phyloP scores from a whole-genome alignment of 2,329 filamentous ascomycete species.

The Cladophialophora exuberans region DNA sequence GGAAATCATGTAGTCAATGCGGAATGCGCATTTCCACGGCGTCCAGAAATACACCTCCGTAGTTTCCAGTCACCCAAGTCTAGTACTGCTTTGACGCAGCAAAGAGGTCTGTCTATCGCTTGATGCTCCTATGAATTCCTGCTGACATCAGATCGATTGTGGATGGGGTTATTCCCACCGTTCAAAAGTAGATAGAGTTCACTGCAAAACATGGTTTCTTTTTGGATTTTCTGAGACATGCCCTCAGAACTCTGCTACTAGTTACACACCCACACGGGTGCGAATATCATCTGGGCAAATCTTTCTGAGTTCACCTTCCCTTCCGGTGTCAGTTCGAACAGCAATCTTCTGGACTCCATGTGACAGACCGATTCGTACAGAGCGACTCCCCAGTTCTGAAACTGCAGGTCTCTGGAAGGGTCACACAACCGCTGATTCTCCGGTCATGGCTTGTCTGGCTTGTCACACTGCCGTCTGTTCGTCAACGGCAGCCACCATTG shows the following conservation, averaged over 20 bases:
- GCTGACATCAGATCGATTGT: background rate
- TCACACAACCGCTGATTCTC: background rate
- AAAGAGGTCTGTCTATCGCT: no score
- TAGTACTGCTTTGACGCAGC: background rate
- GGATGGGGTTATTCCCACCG: background rate
- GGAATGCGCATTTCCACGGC: no score
- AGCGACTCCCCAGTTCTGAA: background rate
- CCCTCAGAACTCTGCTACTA: background rate
- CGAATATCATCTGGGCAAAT: no score
- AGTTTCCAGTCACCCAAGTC: no score
- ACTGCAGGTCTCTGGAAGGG: slow-evolving; percentile 1
- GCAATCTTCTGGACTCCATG: background rate
- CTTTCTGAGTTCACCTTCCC: no score
- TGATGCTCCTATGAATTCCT: background rate
- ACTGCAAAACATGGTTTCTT: no score
- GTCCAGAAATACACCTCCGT: no score
- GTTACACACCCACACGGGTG: background rate
- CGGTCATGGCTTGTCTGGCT: background rate
- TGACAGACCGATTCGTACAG: background rate
- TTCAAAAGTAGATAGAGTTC: no score
- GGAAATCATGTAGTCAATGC: no score
- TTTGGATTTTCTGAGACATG: no score
- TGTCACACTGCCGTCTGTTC: no score
- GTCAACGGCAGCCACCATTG: no score
- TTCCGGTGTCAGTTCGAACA: slow-evolving; percentile 9